Percentiles rank a stretch among this genome's conserved stretches.
Evolutionary conservation across 305 asterid genomes (phyloP).

Genomic region (Fraxinus angustifolia): DNA sequence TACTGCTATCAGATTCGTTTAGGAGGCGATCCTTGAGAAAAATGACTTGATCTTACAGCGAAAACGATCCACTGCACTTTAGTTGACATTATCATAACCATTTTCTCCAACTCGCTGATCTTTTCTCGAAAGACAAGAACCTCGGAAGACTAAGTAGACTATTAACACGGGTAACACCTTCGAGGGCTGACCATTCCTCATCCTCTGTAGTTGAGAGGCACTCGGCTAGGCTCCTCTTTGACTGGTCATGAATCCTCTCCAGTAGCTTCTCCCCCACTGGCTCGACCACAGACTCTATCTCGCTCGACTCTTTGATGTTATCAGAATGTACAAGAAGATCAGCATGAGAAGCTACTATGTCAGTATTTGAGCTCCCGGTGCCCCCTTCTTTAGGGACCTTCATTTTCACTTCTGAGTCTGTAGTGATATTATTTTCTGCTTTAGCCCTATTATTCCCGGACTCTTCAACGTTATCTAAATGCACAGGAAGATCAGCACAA

Average conservation of each 20-base stretch:
- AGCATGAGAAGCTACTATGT: not conserved
- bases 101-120: slow-evolving; percentile 55
- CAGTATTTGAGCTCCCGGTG: not conserved
- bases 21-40: not conserved
- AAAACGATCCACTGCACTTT: not conserved
- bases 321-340: not conserved
- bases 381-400: not conserved
- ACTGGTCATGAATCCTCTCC: slow-evolving; percentile 49
- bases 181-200: slow-evolving; percentile 91
- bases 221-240: slow-evolving; percentile 91
- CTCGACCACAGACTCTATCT: slow-evolving; percentile 67
- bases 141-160: slow-evolving; percentile 93
- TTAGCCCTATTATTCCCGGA: not conserved
- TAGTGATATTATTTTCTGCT: not conserved
- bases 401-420: not conserved
- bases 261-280: slow-evolving; percentile 36
- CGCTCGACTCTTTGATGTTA: slow-evolving; percentile 30
- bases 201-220: slow-evolving; percentile 77
- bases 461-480: not conserved
- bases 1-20: not conserved
- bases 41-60: not conserved
- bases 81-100: slow-evolving; percentile 49
- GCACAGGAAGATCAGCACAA: not conserved
- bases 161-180: slow-evolving; percentile 85
- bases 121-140: slow-evolving; percentile 65